phyloP scores from a whole-genome alignment of 148 eudicot genomes.

The Camellia sinensis region DNA sequence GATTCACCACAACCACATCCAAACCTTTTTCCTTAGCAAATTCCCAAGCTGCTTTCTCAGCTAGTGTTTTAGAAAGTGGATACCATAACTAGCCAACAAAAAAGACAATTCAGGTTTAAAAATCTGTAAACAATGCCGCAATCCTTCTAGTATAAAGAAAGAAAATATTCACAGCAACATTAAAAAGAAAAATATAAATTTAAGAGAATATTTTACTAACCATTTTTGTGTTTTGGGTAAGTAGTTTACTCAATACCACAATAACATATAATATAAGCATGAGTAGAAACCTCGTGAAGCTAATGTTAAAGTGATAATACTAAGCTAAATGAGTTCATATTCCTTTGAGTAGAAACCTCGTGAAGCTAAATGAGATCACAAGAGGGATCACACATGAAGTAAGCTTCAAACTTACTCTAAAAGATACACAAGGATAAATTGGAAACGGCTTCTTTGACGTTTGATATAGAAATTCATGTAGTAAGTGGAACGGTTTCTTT shows the following conservation, averaged over 20 bases:
- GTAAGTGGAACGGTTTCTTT: too few species aligned
- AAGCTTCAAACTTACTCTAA: background rate
- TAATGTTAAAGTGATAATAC: background rate
- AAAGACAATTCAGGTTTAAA: background rate
- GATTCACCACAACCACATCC: slow-evolving; percentile 84
- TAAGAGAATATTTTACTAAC: too few species aligned
- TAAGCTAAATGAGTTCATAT: background rate
- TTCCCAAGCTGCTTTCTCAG: slow-evolving; percentile 92
- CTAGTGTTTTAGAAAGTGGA: slow-evolving; percentile 71
- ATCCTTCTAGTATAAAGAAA: background rate
- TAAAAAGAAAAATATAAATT: background rate
- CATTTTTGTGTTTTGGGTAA: too few species aligned
- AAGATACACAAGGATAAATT: background rate
- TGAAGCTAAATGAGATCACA: background rate
- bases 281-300: background rate
- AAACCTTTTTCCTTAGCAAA: slow-evolving; percentile 66
- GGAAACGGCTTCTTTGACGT: background rate
- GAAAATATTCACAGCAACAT: background rate
- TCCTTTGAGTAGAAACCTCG: background rate
- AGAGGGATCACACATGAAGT: background rate
- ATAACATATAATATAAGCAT: background rate
- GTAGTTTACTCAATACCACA: background rate
- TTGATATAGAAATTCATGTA: background rate
- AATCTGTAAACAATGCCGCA: background rate
- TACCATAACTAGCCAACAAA: slow-evolving; percentile 63